Evolutionary conservation across 441 rosid genomes (phyloP).

Genomic region (Pelargonium cotyledonis): DNA sequence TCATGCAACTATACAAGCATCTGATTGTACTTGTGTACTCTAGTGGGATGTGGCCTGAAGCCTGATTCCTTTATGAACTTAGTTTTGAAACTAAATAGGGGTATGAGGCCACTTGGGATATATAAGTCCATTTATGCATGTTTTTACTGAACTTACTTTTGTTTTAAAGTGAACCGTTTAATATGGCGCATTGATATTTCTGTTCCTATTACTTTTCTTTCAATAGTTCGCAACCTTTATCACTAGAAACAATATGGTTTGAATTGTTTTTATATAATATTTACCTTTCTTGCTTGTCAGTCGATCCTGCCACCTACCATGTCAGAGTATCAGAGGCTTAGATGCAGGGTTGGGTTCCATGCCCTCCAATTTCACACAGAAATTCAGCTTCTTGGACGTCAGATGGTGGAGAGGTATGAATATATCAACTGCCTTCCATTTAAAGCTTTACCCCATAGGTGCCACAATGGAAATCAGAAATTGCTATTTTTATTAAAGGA

Average conservation of each 20-base stretch:
- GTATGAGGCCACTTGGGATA: background rate
- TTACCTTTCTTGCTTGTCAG: constrained; percentile 37
- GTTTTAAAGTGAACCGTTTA: background rate
- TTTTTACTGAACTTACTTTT: background rate
- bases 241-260: background rate
- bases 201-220: background rate
- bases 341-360: constrained; percentile 96
- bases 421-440: constrained; percentile 12
- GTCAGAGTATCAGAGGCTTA: constrained; percentile 82
- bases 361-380: constrained; percentile 88
- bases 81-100: background rate
- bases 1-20: background rate
- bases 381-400: constrained; percentile 68
- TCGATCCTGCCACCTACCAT: constrained; percentile 73
- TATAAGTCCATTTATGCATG: background rate
- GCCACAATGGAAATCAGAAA: constrained; percentile 8
- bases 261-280: constrained; percentile 14
- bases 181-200: background rate
- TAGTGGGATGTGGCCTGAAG: background rate
- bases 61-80: no score
- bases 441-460: constrained; percentile 8
- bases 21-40: background rate
- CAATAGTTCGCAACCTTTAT: background rate
- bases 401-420: constrained; percentile 73
- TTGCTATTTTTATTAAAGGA: background rate